A percentile compares a stretch with the other conserved stretches of the same genome.
phyloP scores from a whole-genome alignment of 306 rosid genomes.

The Cicer yamashitae region DNA sequence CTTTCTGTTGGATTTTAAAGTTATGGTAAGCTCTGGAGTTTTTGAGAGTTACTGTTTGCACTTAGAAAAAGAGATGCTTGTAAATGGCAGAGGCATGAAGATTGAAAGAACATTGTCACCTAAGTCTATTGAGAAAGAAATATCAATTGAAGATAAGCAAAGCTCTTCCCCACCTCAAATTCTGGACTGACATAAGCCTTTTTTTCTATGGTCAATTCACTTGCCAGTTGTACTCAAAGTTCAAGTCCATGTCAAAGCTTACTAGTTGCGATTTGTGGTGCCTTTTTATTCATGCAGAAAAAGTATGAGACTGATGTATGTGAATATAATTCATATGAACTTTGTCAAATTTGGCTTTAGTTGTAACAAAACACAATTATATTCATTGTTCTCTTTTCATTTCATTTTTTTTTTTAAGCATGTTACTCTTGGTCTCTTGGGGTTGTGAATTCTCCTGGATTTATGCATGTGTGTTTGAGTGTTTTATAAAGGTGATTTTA shows the following conservation, averaged over 20 bases:
- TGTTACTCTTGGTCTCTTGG: not conserved
- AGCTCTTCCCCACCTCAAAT: conserved; percentile 60
- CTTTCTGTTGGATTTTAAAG: conserved; percentile 79
- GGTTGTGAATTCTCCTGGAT: too few species aligned
- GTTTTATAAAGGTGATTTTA: too few species aligned
- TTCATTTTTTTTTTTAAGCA: not conserved
- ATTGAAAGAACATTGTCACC: conserved; percentile 60
- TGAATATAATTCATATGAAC: not conserved
- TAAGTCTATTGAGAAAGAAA: conserved; percentile 54
- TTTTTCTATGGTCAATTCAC: conserved; percentile 17
- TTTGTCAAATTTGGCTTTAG: conserved; percentile 1
- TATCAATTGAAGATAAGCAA: conserved; percentile 57
- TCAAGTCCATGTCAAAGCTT: conserved; percentile 13
- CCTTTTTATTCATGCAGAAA: conserved; percentile 21
- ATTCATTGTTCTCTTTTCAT: not conserved
- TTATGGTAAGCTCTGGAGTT: conserved; percentile 67
- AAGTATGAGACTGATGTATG: not conserved
- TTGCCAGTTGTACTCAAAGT: conserved; percentile 31
- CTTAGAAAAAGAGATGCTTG: conserved; percentile 71
- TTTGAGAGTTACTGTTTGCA: conserved; percentile 82
- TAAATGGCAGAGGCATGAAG: conserved; percentile 56
- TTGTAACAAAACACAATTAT: conserved; percentile 16
- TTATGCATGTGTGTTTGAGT: too few species aligned
- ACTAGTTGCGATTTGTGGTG: not conserved
- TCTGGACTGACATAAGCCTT: conserved; percentile 45